Base-by-base conservation (phyloP, 2,329 filamentous ascomycete species). In the Penicillium sp. region DNA sequence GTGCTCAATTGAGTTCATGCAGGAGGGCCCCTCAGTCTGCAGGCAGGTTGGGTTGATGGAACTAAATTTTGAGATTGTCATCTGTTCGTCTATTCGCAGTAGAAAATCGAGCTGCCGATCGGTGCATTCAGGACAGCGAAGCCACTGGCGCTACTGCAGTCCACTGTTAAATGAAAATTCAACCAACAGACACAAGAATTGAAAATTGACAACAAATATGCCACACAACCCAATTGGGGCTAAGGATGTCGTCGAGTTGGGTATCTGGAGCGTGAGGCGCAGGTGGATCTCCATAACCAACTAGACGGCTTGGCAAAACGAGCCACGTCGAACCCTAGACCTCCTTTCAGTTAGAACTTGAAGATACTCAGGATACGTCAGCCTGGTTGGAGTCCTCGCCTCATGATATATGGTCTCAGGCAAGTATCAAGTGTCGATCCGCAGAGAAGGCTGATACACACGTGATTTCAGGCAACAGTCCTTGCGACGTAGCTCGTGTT, bases 321-420 rank as follows among this genome's bases (percentile, higher is more conserved):
- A 32, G 46, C 46, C 46, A 48, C 46, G 36, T 48, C 46, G 27
- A 41, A 14, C 36, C 18, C 18, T 30, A 40, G 35, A 48, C 35
- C 46, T 48, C 35, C 14, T 41, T 36, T 40, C 36, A 39, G 36
- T 39, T 39, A 39, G 16, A 39, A 23, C 23, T 23, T 23, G 23
- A 23, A 36, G 16, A 19, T 10, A 9, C 36, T 40, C 18, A 8
- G 29, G 18, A 47, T 23, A n/a, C 39, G 16, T 48, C 46, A 26
- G 46, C 27, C 35, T 16, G 30, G n/a, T 38, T 8, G 27, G 35
- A 41, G 14, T 36, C 16, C 19, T 47, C 1, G 32, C 32, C 4
- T 35, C 18, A 19, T 18, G 9, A 39, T 6, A 18, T 9, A 39
- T 36, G n/a, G 36, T 38, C 16, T 39, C 16, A 13, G 14, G n/a